phyloP scores from a whole-genome alignment of 305 asterid genomes.

The Stenogyne calaminthoides region DNA sequence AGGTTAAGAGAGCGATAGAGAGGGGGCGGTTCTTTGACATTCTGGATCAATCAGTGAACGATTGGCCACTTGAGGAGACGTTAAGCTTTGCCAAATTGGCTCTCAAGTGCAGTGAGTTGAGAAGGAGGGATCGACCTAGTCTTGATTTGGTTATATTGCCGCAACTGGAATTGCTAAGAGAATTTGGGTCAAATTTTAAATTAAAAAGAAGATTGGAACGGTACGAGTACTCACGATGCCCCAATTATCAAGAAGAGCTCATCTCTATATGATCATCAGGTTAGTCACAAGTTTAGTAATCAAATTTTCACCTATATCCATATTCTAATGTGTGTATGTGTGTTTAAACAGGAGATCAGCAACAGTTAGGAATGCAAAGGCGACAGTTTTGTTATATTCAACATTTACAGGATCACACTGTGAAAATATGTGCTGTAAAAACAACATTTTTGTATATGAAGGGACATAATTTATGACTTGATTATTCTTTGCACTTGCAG shows the following conservation, averaged over 20 bases:
- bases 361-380: conserved; percentile 19
- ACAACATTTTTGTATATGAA: not conserved
- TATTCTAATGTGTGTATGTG: not conserved
- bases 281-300: not conserved
- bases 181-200: conserved; percentile 28
- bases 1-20: conserved; percentile 57
- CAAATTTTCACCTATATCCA: not conserved
- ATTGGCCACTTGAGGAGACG: conserved; percentile 76
- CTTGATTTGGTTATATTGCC: conserved; percentile 60
- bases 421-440: not conserved
- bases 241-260: conserved; percentile 31
- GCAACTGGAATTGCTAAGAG: conserved; percentile 56
- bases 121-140: conserved; percentile 74
- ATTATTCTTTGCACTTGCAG: not conserved
- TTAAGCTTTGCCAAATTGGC: conserved; percentile 53
- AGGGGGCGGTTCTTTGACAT: conserved; percentile 46
- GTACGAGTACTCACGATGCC: conserved; percentile 20
- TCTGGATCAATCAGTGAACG: conserved; percentile 54
- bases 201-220: conserved; percentile 18
- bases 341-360: conserved; percentile 33
- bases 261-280: conserved; percentile 34
- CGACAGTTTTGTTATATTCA: not conserved
- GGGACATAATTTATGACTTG: not conserved
- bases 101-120: conserved; percentile 68
- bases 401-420: not conserved